Percentiles rank a stretch among this genome's conserved stretches.
These are phyloP conservation scores for Phanerochaete sordida DNA, from an alignment of 768 basidiomycete species.

Conservation along the genomic window DNA sequence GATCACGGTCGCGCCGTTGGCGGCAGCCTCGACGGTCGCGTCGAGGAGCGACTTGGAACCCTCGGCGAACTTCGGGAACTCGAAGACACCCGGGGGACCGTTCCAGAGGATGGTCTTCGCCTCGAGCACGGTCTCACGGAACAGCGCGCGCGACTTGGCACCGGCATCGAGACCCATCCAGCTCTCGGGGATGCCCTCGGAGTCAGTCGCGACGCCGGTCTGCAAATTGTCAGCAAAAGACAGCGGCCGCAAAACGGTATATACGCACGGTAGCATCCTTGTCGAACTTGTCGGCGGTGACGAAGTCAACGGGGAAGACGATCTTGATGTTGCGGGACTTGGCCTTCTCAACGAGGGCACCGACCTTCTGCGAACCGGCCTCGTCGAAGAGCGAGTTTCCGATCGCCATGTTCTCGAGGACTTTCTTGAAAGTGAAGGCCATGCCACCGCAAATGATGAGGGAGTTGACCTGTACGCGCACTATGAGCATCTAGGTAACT, in stretches of 20 bases:
- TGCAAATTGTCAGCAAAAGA: slow-evolving; percentile 23
- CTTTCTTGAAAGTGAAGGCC: slow-evolving; percentile 99
- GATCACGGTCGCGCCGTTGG: slow-evolving; percentile 87
- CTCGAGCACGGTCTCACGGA: slow-evolving; percentile 73
- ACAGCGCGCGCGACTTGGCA: slow-evolving; percentile 77
- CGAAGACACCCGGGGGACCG: slow-evolving; percentile 96
- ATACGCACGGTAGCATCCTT: slow-evolving; percentile 76
- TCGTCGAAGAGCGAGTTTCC: slow-evolving; percentile 93
- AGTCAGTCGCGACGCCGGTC: slow-evolving; percentile 74
- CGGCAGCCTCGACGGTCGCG: slow-evolving; percentile 81
- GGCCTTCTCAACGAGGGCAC: slow-evolving; percentile 83
- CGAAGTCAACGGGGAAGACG: slow-evolving; percentile 92
- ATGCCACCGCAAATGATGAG: slow-evolving; percentile 97
- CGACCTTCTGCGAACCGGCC: slow-evolving; percentile 84
- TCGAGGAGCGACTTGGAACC: slow-evolving; percentile 85
- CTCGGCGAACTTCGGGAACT: slow-evolving; percentile 86
- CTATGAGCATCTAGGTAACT: background rate
- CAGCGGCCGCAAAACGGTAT: background rate
- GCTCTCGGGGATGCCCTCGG: slow-evolving; percentile 84
- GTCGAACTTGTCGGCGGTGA: slow-evolving; percentile 94
- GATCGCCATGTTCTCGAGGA: slow-evolving; percentile 73
- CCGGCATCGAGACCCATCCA: slow-evolving; percentile 97
- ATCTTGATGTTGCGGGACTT: slow-evolving; percentile 88
- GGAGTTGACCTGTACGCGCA: slow-evolving; percentile 69
- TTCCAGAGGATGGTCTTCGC: slow-evolving; percentile 98